phyloP scores from a whole-genome alignment of 306 rosid species.

The Abrus precatorius region DNA sequence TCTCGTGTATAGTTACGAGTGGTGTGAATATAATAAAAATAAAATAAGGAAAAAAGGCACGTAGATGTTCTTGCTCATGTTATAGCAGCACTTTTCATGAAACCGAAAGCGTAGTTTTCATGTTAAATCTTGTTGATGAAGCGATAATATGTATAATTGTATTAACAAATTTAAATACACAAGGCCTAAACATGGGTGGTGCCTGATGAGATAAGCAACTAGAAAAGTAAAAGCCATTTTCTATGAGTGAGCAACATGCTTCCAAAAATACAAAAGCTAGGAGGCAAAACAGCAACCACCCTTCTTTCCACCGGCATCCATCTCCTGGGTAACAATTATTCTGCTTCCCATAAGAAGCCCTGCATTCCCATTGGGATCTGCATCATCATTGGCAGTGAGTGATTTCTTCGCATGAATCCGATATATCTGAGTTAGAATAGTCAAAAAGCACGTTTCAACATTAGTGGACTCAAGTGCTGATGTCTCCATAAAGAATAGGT shows the following conservation, averaged over 20 bases:
- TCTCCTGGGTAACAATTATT: slow-evolving; percentile 71
- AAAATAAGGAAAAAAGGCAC: not conserved
- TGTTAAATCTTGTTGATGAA: slow-evolving; percentile 19
- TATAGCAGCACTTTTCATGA: no score
- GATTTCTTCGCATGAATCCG: slow-evolving; percentile 73
- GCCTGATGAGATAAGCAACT: slow-evolving; percentile 16
- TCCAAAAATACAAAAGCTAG: slow-evolving; percentile 43
- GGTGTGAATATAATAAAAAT: not conserved
- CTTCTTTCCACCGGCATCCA: slow-evolving; percentile 40
- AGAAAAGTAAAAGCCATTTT: slow-evolving; percentile 34
- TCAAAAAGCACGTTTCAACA: slow-evolving; percentile 85
- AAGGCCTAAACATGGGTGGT: slow-evolving; percentile 34
- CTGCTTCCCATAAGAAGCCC: slow-evolving; percentile 74
- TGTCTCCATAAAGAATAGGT: slow-evolving; percentile 94
- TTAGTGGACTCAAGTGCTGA: slow-evolving; percentile 92
- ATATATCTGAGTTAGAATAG: slow-evolving; percentile 79
- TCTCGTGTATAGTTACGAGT: no score
- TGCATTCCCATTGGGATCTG: slow-evolving; percentile 52
- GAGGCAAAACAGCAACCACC: slow-evolving; percentile 77
- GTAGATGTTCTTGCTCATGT: not conserved
- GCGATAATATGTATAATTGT: slow-evolving; percentile 56
- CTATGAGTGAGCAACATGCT: slow-evolving; percentile 40
- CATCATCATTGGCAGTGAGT: slow-evolving; percentile 59
- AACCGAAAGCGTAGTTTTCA: no score
- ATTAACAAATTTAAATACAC: slow-evolving; percentile 49